Evolutionary conservation across 139 green algal genomes (phyloP).

Genomic region (Chlorella sorokiniana): DNA sequence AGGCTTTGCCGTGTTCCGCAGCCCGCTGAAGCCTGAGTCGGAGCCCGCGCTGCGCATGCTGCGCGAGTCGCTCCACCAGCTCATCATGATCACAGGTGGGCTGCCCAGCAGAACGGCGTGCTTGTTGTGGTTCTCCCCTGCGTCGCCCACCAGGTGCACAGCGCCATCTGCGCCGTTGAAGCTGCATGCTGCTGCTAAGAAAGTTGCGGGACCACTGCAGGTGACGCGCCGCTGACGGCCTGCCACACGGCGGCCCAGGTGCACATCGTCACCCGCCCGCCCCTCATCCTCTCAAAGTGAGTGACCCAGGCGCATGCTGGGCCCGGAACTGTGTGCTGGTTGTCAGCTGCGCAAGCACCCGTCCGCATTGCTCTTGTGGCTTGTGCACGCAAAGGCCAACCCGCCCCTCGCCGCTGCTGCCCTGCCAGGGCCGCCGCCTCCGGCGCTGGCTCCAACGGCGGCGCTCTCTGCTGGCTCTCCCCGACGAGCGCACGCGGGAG

Average conservation of each 20-base stretch:
- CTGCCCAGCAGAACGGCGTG: background rate
- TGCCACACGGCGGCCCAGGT: conserved; percentile 83
- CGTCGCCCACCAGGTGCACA: no score
- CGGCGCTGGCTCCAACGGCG: background rate
- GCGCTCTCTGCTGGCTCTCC: conserved; percentile 25
- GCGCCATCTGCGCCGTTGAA: no score
- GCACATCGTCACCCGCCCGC: conserved; percentile 86
- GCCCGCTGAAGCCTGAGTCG: conserved; percentile 85
- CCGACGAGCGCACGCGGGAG: conserved; percentile 22
- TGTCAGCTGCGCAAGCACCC: no score
- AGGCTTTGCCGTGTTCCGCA: conserved; percentile 89
- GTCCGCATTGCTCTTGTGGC: no score
- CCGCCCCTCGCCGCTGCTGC: no score
- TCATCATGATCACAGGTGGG: conserved; percentile 92
- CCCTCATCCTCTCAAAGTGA: conserved; percentile 69
- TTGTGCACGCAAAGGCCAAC: no score
- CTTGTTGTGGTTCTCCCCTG: background rate
- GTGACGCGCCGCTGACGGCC: conserved; percentile 88
- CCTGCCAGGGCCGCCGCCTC: background rate
- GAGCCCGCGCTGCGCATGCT: conserved; percentile 81
- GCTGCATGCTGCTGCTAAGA: no score
- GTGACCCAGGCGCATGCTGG: background rate
- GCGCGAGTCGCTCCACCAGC: conserved; percentile 75
- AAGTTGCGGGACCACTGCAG: background rate
- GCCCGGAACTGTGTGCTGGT: no score